phyloP scores from a whole-genome alignment of 2,329 filamentous ascomycete species.

The Aurifilum marmelostoma region DNA sequence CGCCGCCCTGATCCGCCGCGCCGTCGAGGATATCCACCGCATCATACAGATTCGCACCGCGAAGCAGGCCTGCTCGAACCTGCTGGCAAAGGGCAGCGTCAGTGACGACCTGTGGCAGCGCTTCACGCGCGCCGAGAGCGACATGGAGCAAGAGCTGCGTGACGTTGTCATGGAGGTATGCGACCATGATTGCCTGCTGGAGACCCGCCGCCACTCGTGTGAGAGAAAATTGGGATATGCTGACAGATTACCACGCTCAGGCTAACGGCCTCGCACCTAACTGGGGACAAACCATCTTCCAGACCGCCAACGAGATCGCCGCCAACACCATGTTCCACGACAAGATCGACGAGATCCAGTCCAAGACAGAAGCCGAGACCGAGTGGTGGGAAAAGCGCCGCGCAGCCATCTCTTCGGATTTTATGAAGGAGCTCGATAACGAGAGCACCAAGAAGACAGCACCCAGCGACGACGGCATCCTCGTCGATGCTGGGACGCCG shows the following conservation, averaged over 20 bases:
- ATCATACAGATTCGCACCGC: conserved; percentile 86
- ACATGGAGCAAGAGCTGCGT: conserved; percentile 93
- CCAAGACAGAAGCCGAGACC: conserved; percentile 73
- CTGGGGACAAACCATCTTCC: conserved; percentile 96
- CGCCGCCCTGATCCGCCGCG: conserved; percentile 84
- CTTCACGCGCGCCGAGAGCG: conserved; percentile 89
- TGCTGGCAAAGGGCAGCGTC: conserved; percentile 88
- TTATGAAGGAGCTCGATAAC: conserved; percentile 83
- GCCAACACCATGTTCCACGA: conserved; percentile 79
- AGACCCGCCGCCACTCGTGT: too few relatives aligned
- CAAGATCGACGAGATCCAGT: conserved; percentile 74
- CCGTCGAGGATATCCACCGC: conserved; percentile 89
- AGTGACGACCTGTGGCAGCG: conserved; percentile 96
- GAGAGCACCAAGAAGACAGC: conserved; percentile 54
- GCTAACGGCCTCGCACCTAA: conserved; percentile 86
- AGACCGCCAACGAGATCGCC: conserved; percentile 94
- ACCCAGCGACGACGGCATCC: conserved; percentile 72
- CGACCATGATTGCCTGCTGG: background rate
- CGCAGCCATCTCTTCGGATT: conserved; percentile 71
- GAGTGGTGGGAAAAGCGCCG: conserved; percentile 91
- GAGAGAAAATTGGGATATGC: background rate
- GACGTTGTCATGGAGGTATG: conserved; percentile 91
- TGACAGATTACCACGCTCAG: conserved; percentile 47
- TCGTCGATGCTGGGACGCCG: conserved; percentile 66
- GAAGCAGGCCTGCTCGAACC: conserved; percentile 81